Base-by-base conservation (phyloP, 495 filamentous ascomycete genomes). In the Xylaria acuta region DNA sequence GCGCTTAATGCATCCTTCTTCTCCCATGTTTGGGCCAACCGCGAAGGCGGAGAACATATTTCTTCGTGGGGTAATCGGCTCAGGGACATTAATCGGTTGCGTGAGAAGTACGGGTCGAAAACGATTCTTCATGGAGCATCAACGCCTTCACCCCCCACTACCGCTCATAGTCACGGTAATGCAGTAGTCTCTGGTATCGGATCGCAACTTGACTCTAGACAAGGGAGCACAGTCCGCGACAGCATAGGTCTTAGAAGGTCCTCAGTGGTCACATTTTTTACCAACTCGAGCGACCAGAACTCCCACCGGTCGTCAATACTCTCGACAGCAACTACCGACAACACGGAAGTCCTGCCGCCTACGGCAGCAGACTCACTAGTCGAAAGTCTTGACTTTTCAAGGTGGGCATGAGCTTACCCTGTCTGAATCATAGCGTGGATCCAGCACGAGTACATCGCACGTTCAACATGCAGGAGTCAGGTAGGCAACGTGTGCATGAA, bases 1-100 rank as follows among this genome's bases (percentile, higher is more conserved):
- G 94, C 95, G 1, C 86, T 98, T 70, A 98, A 97, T 79, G 94
- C 97, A 1, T 97, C 93, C 16, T 93, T 98, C 22, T 97, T 97
- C 80, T 92, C 92, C 8, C 88, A 92, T 60, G 95, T 98, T 58
- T 98, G 96, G 93, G 82, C 83, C 12, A 91, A 91, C 76, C 89
- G 90, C 70, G 89, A 92, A 68, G 91, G 91, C 47, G 92, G 93
- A 70, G 94, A 97, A 82, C 89, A 97, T 76, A 85, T 95, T 14
- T 97, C 94, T 0, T 92, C 93, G 20, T 98, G 96, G 95, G 90
- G 94, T 36, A 93, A 92, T 67, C 90, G 96, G 62, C 86, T 98
- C 6, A 89, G 90, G 32, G 91, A 96, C 77, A 97, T 99, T 76
- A 92, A 91, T 75, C 86, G 88, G 64, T 86, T 99, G 36, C 88